Evolutionary conservation across 2,329 filamentous ascomycete genomes (phyloP), one percentile per base, ranked within the genome.

Genomic region (Arachnomyces sp.): DNA sequence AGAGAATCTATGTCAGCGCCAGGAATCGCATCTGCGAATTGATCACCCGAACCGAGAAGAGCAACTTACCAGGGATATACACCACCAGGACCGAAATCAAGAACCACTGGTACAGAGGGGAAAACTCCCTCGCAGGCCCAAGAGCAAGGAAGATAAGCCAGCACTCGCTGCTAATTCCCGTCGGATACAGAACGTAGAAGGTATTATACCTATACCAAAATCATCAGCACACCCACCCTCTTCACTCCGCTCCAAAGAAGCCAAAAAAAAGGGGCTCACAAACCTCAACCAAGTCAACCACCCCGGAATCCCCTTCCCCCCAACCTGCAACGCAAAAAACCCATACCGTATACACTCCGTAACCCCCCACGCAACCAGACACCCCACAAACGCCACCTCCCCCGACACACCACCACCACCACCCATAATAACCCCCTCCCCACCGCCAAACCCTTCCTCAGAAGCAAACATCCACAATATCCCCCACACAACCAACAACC

Each of bases 281-380:
- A 56, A 89, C 53, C 88, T 74, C 63, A 93, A 68, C 84, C 87
- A 94, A 29, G 78, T 79, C 58, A 94, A 73, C 44, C 73, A 68
- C 1, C 55, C 59, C 0, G 88, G 85, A 20, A 83, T 76, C 44
- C 65, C 76, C 72, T 47, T 53, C 28, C 52, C 70, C 56, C 39
- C 61, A 51, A 47, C 74, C 52, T 78, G 79, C 54, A 88, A 73
- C 28, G 84, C 83, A 60, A 96, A 96, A 73, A 85, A 98, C 35
- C 78, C 76, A 73, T 98, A 98, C 40, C 92, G 82, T 54, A 95
- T 82, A 39, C 94, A 84, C 68, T 98, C 92, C 45, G 92, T 95
- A 43, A 86, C 63, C 48, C 79, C 82, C 90, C 92, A 96, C 25
- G 92, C 89, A 41, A 82, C 56, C 43, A 96, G 74, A 45, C 65